Base-by-base conservation (phyloP, 2,329 filamentous ascomycete species). In the Phaeomoniella chlamydospora region DNA sequence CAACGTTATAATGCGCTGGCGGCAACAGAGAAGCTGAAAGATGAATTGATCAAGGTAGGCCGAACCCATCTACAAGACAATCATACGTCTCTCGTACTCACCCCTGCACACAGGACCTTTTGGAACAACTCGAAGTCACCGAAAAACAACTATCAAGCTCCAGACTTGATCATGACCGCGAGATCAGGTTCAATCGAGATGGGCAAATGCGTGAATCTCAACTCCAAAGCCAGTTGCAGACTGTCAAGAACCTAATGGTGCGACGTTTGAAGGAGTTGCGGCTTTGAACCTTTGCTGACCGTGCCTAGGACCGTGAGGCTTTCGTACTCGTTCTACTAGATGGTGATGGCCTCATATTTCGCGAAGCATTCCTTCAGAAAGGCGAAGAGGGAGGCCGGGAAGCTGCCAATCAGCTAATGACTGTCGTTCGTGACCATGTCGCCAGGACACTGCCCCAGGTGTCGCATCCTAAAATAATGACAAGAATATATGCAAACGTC, bases 251-350 rank as follows among this genome's bases (percentile, higher is more conserved):
- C 39, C 55, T 64, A 41, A 65, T 65, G 61, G 62, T 64, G 47
- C 47, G 49, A 39, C 32, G 13, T 15, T 30, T 18, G 30, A 15
- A 31, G 31, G 17, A 35, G 6, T 5, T 29, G 22, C 15, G 22
- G 16, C 12, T 30, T 3, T 32, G 2, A 30, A 10, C 16, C 19
- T 14, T 32, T 40, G 40, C 31, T 42, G 26, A 36, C 13, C 19
- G 41, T 39, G 32, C 44, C 17, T 43, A 67, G 64, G 61, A 67
- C 35, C 62, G 64, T 36, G 65, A 72, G 50, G 62, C 68, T 3
- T 73, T 68, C 43, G 56, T 73, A 29, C 50, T 70, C 12, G 57
- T 70, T 18, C 54, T 74, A 22, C 57, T 74, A 34, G 70, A 74
- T 44, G 70, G 67, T 29, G 67, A 72, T 43, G 65, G 62, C 31